A percentile compares a stretch with the other conserved stretches of the same genome.
Evolutionary conservation across 169 alveolate genomes (phyloP).

Genomic region (Plasmodium gallinaceum): DNA sequence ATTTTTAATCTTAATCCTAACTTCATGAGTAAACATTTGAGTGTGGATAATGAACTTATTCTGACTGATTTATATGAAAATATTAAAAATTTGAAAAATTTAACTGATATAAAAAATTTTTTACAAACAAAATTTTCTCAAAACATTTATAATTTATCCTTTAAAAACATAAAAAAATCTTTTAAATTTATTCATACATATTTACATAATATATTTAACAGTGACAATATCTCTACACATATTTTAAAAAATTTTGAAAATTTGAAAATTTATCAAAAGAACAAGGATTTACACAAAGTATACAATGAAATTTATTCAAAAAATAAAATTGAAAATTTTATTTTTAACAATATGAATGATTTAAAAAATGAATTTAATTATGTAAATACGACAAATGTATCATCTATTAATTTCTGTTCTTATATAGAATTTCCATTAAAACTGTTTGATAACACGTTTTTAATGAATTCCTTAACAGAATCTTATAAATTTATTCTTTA

Average conservation of each 20-base stretch:
- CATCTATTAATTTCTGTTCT: conserved; percentile 17
- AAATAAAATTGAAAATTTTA: not conserved
- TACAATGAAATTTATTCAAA: not conserved
- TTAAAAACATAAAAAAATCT: not conserved
- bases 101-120: conserved; percentile 3
- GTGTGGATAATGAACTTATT: not conserved
- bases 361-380: conserved; percentile 2
- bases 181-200: conserved; percentile 6
- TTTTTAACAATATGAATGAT: conserved; percentile 10
- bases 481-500: conserved; percentile 11
- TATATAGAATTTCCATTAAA: conserved; percentile 9
- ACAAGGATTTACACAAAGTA: not conserved
- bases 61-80: not conserved
- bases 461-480: conserved; percentile 8
- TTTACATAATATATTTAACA: conserved; percentile 12
- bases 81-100: not conserved
- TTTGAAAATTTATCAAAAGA: not conserved
- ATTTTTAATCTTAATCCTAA: conserved; percentile 5
- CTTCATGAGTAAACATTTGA: conserved; percentile 12
- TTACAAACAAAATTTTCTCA: not conserved
- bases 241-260: conserved; percentile 28
- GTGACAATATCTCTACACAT: conserved; percentile 4
- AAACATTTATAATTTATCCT: not conserved
- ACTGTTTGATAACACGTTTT: not conserved
- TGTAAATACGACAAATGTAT: not conserved